phyloP scores from a whole-genome alignment of 2,329 filamentous ascomycete species.

The Zelopaecilomyces penicillatus region DNA sequence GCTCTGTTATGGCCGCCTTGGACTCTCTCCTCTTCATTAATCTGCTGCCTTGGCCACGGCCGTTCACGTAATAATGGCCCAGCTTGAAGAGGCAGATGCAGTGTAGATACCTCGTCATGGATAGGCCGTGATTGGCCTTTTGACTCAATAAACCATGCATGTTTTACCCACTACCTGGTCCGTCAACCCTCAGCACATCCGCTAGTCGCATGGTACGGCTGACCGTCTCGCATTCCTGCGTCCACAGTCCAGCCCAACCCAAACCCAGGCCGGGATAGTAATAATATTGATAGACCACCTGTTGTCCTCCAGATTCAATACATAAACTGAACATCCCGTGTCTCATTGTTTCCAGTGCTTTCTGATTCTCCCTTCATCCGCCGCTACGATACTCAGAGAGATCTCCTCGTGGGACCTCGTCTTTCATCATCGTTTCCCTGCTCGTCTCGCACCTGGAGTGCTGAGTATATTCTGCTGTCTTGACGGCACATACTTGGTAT shows the following conservation, averaged over 20 bases:
- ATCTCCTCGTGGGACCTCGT: not conserved
- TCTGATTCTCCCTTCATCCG: not conserved
- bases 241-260: too few species aligned
- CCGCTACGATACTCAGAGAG: not conserved
- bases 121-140: constrained; percentile 1
- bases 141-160: constrained; percentile 2
- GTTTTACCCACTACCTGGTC: constrained; percentile 6
- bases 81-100: not conserved
- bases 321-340: too few species aligned
- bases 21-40: not conserved
- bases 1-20: not conserved
- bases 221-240: too few species aligned
- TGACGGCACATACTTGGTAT: constrained; percentile 2
- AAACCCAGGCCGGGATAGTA: too few species aligned
- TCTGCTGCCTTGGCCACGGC: constrained; percentile 6
- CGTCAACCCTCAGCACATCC: too few species aligned
- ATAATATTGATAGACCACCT: too few species aligned
- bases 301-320: too few species aligned
- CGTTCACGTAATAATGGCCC: not conserved
- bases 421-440: not conserved
- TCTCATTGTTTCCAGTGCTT: too few species aligned
- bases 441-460: constrained; percentile 7
- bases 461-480: constrained; percentile 7
- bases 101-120: too few species aligned
- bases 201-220: too few species aligned